Conservation (phyloP, 495 filamentous ascomycete species). For the Neurospora pannonica region DNA sequence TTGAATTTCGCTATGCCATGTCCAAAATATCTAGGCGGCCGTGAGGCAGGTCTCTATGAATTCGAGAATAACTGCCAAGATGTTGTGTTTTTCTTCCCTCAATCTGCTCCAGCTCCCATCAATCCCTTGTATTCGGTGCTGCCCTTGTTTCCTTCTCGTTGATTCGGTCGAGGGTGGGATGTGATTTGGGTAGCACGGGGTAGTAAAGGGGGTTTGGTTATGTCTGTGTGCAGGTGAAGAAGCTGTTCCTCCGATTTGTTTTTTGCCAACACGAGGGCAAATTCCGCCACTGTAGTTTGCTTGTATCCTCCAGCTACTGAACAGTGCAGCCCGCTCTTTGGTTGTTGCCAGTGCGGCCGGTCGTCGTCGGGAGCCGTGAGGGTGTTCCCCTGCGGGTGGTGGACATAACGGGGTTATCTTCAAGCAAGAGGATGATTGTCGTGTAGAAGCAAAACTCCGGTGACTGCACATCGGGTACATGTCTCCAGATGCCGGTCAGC, state of each 20-base stretch:
- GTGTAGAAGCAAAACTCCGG: not conserved
- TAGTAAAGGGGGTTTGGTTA: not conserved
- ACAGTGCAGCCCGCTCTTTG: not conserved
- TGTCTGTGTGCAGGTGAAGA: not conserved
- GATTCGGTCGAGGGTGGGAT: not conserved
- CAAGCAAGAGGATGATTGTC: not conserved
- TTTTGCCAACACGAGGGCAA: not conserved
- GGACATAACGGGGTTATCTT: not conserved
- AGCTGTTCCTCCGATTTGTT: not conserved
- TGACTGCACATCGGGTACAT: not conserved
- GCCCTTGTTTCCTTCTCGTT: not conserved
- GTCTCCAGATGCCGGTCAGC: not conserved
- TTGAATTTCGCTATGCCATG: not conserved
- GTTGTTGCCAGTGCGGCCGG: not conserved
- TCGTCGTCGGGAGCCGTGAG: not conserved
- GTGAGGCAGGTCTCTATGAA: not conserved
- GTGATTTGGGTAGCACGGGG: not conserved
- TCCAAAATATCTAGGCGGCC: not conserved
- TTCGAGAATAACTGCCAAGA: not conserved
- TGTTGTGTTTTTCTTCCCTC: not conserved
- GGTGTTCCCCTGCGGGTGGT: not conserved
- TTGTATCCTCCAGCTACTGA: not conserved
- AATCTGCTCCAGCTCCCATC: not conserved
- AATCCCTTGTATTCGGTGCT: not conserved
- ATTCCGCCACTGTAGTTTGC: not conserved